Base-by-base conservation (phyloP, 768 basidiomycete species). In the Phylloporus arenicola region DNA sequence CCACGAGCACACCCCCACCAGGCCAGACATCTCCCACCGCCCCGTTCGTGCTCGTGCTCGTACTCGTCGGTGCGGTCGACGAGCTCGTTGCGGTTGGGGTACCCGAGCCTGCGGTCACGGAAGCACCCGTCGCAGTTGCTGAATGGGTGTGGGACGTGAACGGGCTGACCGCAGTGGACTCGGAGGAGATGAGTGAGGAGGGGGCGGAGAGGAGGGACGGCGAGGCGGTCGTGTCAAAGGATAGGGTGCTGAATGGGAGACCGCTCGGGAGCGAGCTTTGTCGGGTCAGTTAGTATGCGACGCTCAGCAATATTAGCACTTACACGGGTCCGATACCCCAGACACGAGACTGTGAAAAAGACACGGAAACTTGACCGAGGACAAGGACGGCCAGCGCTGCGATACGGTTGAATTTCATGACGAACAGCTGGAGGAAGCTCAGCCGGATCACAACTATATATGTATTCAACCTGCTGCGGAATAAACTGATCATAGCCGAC, bases 181-280 rank as follows among this genome's bases (percentile, higher is more conserved):
- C 54, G 22, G 66, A 61, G 30, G 66, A 64, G 39, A 63, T 54
- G 50, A 65, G 52, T 1, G 61, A 65, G 31, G 64, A 63, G 34
- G 57, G 48, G 7, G 51, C 56, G 10, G 64, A 55, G 33, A 62
- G 19, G 24, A 52, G 0, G 29, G 65, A 66, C 4, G 56, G 29
- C 0, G 37, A 9, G 5, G 47, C 66, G 6, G 59, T 62, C 17
- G 64, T 64, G 44, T 65, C 57, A 11, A 65, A 59, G 5, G 60
- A 42, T 22, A 66, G 16, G 4, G 43, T 43, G 39, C 38, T 57
- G 9, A 60, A 48, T 6, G 60, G 56, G 17, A 39, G 42, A 8
- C 52, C 54, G 44, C 64, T 64, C n/a, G n/a, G n/a, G n/a, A n/a
- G n/a, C 50, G 64, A 61, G n/a, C 65, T 65, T 38, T 4, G 17